Evolutionary conservation across 306 rosid species (phyloP).

Genomic region (Vigna angularis): DNA sequence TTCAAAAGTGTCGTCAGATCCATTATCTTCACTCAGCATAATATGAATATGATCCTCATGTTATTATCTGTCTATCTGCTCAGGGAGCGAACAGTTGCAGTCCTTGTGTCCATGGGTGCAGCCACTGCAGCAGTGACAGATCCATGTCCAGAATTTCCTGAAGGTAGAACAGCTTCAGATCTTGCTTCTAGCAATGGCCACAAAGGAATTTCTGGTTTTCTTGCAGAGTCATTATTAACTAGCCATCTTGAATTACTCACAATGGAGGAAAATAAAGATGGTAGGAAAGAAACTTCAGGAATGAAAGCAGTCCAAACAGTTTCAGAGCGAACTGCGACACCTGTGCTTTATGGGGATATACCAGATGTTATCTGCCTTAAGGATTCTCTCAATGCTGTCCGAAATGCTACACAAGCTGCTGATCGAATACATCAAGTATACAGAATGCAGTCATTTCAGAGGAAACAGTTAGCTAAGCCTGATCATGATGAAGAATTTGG

Average conservation of each 20-base stretch:
- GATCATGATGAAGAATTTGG: conserved; percentile 58
- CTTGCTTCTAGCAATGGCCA: conserved; percentile 77
- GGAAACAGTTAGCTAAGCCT: conserved; percentile 59
- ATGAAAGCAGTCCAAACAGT: conserved; percentile 60
- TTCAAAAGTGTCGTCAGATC: conserved; percentile 11
- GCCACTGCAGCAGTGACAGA: conserved; percentile 75
- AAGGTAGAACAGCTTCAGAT: conserved; percentile 74
- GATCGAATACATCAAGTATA: conserved; percentile 74
- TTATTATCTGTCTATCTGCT: conserved; percentile 38
- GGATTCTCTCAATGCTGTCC: conserved; percentile 88
- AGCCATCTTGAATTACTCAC: conserved; percentile 64
- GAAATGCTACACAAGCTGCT: conserved; percentile 91
- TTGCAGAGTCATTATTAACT: conserved; percentile 77
- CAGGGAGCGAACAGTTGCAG: conserved; percentile 82
- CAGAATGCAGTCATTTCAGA: conserved; percentile 83
- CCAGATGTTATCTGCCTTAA: conserved; percentile 69
- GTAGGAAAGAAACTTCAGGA: conserved; percentile 48
- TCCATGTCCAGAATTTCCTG: conserved; percentile 72
- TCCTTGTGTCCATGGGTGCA: conserved; percentile 75
- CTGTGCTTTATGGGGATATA: conserved; percentile 52
- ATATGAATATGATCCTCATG: conserved; percentile 32
- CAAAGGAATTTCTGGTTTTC: conserved; percentile 92
- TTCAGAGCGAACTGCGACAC: conserved; percentile 71
- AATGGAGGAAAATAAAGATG: conserved; percentile 55
- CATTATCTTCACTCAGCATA: conserved; percentile 29